Conservation (phyloP, 202 grass and related monocot species). For the Saccharum hybrid region DNA sequence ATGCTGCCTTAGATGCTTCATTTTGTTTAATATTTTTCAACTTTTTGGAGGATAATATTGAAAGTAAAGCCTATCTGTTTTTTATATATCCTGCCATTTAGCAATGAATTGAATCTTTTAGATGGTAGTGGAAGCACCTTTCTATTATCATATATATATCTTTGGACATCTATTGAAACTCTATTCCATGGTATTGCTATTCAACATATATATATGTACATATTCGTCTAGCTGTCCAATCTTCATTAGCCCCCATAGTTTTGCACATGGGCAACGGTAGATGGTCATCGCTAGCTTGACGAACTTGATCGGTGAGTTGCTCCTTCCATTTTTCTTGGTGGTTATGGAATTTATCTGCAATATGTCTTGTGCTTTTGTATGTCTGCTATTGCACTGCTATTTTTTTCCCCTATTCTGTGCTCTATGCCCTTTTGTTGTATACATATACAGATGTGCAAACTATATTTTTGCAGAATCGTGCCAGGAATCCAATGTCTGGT, state of each 20-base stretch:
- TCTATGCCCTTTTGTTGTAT: conserved; percentile 49
- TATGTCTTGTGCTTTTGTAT: conserved; percentile 45
- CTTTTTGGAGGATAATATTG: not conserved
- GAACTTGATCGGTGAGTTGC: conserved; percentile 71
- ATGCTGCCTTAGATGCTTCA: conserved; percentile 19
- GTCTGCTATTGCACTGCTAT: conserved; percentile 40
- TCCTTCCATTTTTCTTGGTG: conserved; percentile 58
- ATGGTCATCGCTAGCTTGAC: conserved; percentile 75
- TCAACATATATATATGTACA: conserved; percentile 48
- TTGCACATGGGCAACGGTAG: conserved; percentile 73
- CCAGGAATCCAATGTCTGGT: conserved; percentile 81
- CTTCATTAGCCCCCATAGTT: conserved; percentile 71
- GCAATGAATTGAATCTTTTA: conserved; percentile 35
- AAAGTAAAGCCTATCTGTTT: not conserved
- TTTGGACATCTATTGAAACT: conserved; percentile 46
- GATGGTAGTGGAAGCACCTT: conserved; percentile 8
- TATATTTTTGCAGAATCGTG: conserved; percentile 86
- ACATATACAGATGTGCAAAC: conserved; percentile 63
- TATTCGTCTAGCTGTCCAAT: conserved; percentile 64
- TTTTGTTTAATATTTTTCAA: conserved; percentile 13
- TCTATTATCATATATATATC: conserved; percentile 39
- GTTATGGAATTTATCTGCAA: conserved; percentile 51
- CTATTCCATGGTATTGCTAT: conserved; percentile 51
- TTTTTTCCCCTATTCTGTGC: conserved; percentile 41
- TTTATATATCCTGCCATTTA: conserved; percentile 40